phyloP scores from a whole-genome alignment of 768 basidiomycete genomes.

The Tylopilus balloui region DNA sequence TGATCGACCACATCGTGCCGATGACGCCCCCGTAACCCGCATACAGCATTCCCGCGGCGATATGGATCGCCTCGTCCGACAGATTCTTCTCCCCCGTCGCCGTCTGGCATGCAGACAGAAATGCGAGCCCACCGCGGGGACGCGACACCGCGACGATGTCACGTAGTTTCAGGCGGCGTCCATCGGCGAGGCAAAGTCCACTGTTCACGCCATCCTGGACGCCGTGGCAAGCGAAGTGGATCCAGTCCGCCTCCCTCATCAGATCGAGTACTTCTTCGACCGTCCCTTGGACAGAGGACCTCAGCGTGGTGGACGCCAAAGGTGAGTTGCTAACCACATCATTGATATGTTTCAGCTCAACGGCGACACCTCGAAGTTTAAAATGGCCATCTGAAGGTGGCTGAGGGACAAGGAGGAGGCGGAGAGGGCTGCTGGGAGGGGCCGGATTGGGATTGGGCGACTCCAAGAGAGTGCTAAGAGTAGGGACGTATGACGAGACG shows the following conservation, averaged over 20 bases:
- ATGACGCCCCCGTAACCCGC: conserved; percentile 23
- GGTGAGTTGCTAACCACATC: background rate
- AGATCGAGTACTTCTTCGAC: conserved; percentile 10
- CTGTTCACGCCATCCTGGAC: background rate
- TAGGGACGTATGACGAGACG: too few relatives aligned
- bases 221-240: background rate
- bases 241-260: conserved; percentile 3
- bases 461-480: too few relatives aligned
- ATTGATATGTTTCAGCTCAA: conserved; percentile 9
- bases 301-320: background rate
- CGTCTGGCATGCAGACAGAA: too few relatives aligned
- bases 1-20: conserved; percentile 5
- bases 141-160: background rate
- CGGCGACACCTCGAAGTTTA: conserved; percentile 11
- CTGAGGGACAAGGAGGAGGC: too few relatives aligned
- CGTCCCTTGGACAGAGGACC: too few relatives aligned
- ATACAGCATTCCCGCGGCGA: conserved; percentile 28
- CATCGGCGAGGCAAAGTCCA: background rate
- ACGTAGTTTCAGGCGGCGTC: background rate
- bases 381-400: background rate
- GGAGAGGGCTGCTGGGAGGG: background rate
- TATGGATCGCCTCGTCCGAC: background rate
- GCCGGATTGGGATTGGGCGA: too few relatives aligned
- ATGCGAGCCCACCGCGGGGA: background rate
- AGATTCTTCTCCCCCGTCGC: too few relatives aligned